phyloP scores from a whole-genome alignment of 2,329 filamentous ascomycete genomes.

The Diaporthe destruens region DNA sequence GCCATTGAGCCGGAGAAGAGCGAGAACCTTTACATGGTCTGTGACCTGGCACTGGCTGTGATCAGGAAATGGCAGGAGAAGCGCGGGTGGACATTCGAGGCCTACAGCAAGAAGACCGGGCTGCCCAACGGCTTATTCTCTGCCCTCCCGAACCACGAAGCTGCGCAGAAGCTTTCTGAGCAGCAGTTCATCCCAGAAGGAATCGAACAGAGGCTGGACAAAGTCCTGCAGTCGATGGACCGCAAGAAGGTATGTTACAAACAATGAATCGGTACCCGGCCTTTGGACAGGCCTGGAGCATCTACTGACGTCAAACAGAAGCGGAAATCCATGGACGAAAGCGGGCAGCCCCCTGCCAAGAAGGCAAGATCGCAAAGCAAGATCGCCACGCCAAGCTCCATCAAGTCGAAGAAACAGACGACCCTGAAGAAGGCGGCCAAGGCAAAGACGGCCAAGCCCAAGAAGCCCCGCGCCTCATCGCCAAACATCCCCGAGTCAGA shows the following conservation, averaged over 20 bases:
- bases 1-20: constrained; percentile 76
- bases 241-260: constrained; percentile 72
- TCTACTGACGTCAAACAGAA: constrained; percentile 57
- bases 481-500: constrained; percentile 55
- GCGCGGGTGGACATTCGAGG: constrained; percentile 87
- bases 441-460: constrained; percentile 50
- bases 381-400: constrained; percentile 48
- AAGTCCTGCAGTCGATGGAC: constrained; percentile 73
- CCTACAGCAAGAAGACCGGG: constrained; percentile 83
- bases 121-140: constrained; percentile 85
- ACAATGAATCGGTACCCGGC: too few relatives aligned
- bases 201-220: constrained; percentile 81
- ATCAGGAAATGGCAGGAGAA: constrained; percentile 89
- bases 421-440: constrained; percentile 47
- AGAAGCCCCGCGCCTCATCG: constrained; percentile 49
- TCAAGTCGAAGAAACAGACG: constrained; percentile 50
- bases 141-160: constrained; percentile 79
- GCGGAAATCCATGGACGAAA: constrained; percentile 68
- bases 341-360: constrained; percentile 59
- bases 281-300: too few relatives aligned
- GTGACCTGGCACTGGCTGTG: constrained; percentile 85
- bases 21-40: constrained; percentile 85
- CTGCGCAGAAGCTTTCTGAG: constrained; percentile 86
- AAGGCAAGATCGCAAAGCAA: constrained; percentile 50
- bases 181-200: constrained; percentile 86